Base-by-base conservation (phyloP, 495 filamentous ascomycete genomes). In the Aspergillus hancockii region DNA sequence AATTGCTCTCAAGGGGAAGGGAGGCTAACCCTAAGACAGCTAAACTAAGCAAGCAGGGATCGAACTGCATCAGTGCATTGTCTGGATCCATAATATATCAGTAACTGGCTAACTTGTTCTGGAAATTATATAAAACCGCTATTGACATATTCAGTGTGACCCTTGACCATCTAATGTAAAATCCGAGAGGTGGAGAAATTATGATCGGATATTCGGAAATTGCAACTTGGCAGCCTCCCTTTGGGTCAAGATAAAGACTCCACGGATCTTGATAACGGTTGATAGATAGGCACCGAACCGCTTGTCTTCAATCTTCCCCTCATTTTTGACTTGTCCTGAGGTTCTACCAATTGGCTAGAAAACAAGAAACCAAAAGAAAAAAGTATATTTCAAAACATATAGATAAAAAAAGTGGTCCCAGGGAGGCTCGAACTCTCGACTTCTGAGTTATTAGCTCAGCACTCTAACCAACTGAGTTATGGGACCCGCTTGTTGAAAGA, bases 381-480 rank as follows among this genome's bases (percentile, higher is more conserved):
- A 23, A 23, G 16, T 1, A 23, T 13, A 9, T 18, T 8, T 19
- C 14, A 8, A 28, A 50, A 16, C 13, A 38, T 21, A 18, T 3
- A 38, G 21, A 22, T 25, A 50, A 40, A 50, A 40, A 38, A 49
- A 28, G n/a, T 57, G 55, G 55, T 57, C 55, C 55, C 55, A 36
- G 46, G 30, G 55, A 57, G 55, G 55, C 43, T 57, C 55, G 55
- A 57, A 57, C 55, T 57, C 55, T 47, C 55, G 55, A 57, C 55
- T 49, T 57, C 46, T 21, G 55, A 47, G 55, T 57, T 57, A 57
- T 57, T 57, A 57, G 55, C 55, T 49, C 55, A 21, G 46, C 55
- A 49, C 55, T 57, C 55, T 57, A 57, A 57, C 55, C 55, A 21
- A 57, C 55, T 57, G 55, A 57, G 55, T 49, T 57, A 57, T 36